These are phyloP conservation scores for Phytophthora pluvialis DNA, from an alignment of 352 stramenopile genomes.

Conservation along the genomic window DNA sequence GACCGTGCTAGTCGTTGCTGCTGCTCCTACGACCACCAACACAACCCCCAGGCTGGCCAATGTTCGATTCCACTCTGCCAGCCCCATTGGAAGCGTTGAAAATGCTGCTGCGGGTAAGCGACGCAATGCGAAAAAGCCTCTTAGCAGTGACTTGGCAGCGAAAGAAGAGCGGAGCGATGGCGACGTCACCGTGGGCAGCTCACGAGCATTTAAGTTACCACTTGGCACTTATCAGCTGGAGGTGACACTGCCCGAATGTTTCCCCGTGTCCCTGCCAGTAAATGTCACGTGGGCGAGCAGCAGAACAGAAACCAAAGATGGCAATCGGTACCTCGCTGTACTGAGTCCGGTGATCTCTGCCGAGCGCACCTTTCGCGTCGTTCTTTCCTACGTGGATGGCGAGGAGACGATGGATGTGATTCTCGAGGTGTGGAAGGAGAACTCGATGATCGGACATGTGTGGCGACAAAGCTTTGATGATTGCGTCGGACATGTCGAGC, in stretches of 20 bases:
- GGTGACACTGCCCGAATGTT: conserved; percentile 33
- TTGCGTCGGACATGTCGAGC: conserved; percentile 27
- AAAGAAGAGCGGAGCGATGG: conserved; percentile 25
- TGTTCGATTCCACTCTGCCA: conserved; percentile 24
- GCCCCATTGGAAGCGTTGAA: conserved; percentile 13
- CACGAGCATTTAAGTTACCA: conserved; percentile 45
- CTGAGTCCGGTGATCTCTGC: conserved; percentile 41
- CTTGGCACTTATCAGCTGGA: conserved; percentile 50
- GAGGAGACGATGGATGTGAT: conserved; percentile 48
- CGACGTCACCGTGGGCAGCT: conserved; percentile 33
- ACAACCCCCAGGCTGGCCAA: conserved; percentile 6
- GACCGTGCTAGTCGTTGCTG: conserved; percentile 28
- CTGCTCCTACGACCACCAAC: no score
- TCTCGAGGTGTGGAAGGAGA: conserved; percentile 49
- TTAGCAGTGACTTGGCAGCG: background rate
- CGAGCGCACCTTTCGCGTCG: conserved; percentile 39
- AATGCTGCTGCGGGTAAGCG: conserved; percentile 4
- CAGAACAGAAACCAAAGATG: conserved; percentile 27
- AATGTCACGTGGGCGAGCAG: conserved; percentile 47
- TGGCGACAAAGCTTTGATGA: conserved; percentile 29
- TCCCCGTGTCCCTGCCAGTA: conserved; percentile 29
- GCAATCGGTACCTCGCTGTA: conserved; percentile 42
- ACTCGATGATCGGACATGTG: conserved; percentile 23
- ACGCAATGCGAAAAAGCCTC: conserved; percentile 12
- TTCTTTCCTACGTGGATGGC: conserved; percentile 56